Evolutionary conservation across 768 basidiomycete genomes (phyloP), one percentile per base, ranked within the genome.

Genomic region (Stropharia rugosoannulata): DNA sequence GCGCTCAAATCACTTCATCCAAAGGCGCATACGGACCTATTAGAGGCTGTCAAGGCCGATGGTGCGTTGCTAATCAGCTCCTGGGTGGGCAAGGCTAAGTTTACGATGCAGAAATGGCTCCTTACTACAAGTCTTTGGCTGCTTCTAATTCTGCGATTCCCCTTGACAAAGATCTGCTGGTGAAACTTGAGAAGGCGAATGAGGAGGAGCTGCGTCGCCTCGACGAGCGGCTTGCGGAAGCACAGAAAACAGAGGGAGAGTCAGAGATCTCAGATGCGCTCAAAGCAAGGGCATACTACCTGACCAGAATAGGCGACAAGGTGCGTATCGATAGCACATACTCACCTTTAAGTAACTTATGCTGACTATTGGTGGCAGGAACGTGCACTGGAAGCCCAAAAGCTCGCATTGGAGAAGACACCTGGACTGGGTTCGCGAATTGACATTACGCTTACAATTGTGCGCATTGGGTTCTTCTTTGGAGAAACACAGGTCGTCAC

Each of bases 361-460:
- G 9, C 9, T 49, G 9, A 3, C 25, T 8, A 22, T 37, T 25
- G 18, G 56, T 7, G 15, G 15, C 42, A 96, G 93, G 93, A 95
- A 41, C 75, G 78, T n/a, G 86, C 95, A 1, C 67, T 95, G 13
- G 82, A 81, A 42, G 94, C 95, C 0, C 87, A 95, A 65, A 85
- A 87, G 54, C 77, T 88, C 1, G 95, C 96, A 0, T 72, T 97
- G 13, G 86, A 90, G 72, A 97, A 97, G 74, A 95, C 91, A 0
- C 90, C 95, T 2, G 95, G 95, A 0, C 77, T 97, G 5, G 96
- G 96, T 9, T 89, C 93, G 9, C 79, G 93, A 58, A 99, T 98
- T 68, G 96, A 98, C 70, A 87, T 97, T 57, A 87, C 90, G 0
- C 82, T 99, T 35, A 86, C 93, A 1, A 85, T 95, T 55, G 86